Evolutionary conservation across 441 rosid genomes (phyloP).

Genomic region (Brassica hybrid): DNA sequence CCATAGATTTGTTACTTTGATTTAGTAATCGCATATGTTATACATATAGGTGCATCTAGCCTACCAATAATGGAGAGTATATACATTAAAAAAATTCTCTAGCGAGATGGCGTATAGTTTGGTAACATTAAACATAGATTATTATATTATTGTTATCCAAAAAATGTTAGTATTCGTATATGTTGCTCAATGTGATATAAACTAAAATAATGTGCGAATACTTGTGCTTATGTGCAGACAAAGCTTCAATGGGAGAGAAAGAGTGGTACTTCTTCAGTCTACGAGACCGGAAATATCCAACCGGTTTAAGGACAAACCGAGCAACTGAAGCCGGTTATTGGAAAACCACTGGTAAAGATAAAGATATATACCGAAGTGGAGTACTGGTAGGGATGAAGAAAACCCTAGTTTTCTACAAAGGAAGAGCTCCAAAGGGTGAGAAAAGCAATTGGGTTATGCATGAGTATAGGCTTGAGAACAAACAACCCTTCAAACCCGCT

Average conservation of each 20-base stretch:
- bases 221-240: conserved; percentile 45
- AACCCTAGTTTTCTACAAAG: conserved; percentile 75
- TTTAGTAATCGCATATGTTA: too few species aligned
- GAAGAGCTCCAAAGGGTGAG: conserved; percentile 83
- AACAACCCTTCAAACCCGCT: conserved; percentile 49
- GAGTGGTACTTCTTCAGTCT: conserved; percentile 77
- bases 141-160: too few species aligned
- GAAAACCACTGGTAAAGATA: conserved; percentile 82
- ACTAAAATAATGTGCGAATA: neutral
- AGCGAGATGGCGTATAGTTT: too few species aligned
- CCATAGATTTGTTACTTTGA: too few species aligned
- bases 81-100: too few species aligned
- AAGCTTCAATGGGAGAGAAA: conserved; percentile 83
- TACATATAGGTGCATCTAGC: too few species aligned
- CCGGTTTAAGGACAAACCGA: conserved; percentile 76
- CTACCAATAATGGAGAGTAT: too few species aligned
- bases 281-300: conserved; percentile 75
- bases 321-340: conserved; percentile 80
- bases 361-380: conserved; percentile 60
- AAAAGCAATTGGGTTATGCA: conserved; percentile 86
- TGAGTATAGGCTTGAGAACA: conserved; percentile 64
- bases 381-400: conserved; percentile 76
- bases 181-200: neutral
- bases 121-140: too few species aligned
- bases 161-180: neutral